These are phyloP conservation scores for Puya raimondii DNA, from an alignment of 176 grass and related monocot species.

Conservation along the genomic window DNA sequence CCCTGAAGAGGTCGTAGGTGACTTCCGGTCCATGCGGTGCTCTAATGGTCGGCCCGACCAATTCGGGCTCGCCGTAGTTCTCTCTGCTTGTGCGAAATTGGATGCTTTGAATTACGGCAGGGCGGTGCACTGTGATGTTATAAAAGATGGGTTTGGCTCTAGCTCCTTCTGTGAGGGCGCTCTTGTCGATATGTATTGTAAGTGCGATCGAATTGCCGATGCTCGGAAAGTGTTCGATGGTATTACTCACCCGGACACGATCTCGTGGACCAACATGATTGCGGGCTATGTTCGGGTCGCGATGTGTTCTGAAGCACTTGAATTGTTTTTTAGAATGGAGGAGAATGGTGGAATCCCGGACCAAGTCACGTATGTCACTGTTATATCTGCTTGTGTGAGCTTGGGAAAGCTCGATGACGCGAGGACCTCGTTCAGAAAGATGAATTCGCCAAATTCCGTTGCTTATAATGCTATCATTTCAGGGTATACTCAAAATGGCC, in stretches of 20 bases:
- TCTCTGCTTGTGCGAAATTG: slow-evolving; percentile 35
- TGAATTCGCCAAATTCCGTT: slow-evolving; percentile 25
- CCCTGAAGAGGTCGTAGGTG: slow-evolving; percentile 24
- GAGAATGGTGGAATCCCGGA: slow-evolving; percentile 26
- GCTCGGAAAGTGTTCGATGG: slow-evolving; percentile 39
- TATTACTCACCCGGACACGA: slow-evolving; percentile 28
- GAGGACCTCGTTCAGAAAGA: slow-evolving; percentile 23
- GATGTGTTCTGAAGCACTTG: slow-evolving; percentile 24
- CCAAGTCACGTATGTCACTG: slow-evolving; percentile 24
- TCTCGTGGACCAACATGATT: slow-evolving; percentile 65
- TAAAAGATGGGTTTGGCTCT: slow-evolving; percentile 40
- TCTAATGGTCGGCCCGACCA: slow-evolving; percentile 22
- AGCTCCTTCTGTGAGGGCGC: slow-evolving; percentile 37
- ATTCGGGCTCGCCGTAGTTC: slow-evolving; percentile 38
- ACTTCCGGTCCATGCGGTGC: slow-evolving; percentile 26
- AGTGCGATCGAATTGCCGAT: slow-evolving; percentile 22
- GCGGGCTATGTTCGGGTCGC: slow-evolving; percentile 32
- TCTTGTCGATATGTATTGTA: slow-evolving; percentile 52
- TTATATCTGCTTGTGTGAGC: slow-evolving; percentile 43
- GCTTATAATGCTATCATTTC: slow-evolving; percentile 69
- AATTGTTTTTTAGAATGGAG: slow-evolving; percentile 38
- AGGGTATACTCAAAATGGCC: slow-evolving; percentile 30
- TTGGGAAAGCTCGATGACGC: slow-evolving; percentile 36
- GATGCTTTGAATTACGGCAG: slow-evolving; percentile 18
- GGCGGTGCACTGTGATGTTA: slow-evolving; percentile 38